Evolutionary conservation across 2,329 filamentous ascomycete genomes (phyloP).

Genomic region (Gaeumannomyces sp.): DNA sequence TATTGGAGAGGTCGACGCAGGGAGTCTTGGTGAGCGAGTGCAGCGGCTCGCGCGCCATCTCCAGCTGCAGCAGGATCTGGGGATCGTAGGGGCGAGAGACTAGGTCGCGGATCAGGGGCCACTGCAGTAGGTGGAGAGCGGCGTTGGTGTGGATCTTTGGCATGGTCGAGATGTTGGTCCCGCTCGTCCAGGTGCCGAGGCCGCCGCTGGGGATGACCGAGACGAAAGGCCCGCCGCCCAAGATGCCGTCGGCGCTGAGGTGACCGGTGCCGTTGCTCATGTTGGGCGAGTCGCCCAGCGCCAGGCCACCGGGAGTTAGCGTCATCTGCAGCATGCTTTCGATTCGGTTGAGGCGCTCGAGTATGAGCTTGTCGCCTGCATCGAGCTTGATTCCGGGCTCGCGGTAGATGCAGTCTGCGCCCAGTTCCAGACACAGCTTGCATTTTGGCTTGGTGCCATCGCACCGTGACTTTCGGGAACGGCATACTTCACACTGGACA

Average conservation of each 20-base stretch:
- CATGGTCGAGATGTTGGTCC: constrained; percentile 67
- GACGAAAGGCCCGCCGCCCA: constrained; percentile 40
- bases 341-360: constrained; percentile 71
- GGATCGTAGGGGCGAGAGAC: constrained; percentile 74
- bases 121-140: constrained; percentile 70
- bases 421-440: constrained; percentile 74
- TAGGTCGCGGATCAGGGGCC: constrained; percentile 72
- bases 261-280: constrained; percentile 55
- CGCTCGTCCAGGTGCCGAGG: constrained; percentile 63
- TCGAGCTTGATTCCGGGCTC: constrained; percentile 84
- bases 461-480: constrained; percentile 72
- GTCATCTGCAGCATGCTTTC: constrained; percentile 72
- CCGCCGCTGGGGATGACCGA: constrained; percentile 56
- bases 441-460: constrained; percentile 78
- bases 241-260: constrained; percentile 52
- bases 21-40: constrained; percentile 58
- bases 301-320: constrained; percentile 48
- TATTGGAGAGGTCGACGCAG: constrained; percentile 67
- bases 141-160: constrained; percentile 79
- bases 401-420: constrained; percentile 76
- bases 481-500: constrained; percentile 69
- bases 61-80: constrained; percentile 73
- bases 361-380: constrained; percentile 77
- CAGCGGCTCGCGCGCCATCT: constrained; percentile 73
- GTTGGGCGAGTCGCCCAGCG: constrained; percentile 51